These are phyloP conservation scores for Eremochloa ophiuroides DNA, from an alignment of 176 grass and related monocot species.

Conservation along the genomic window DNA sequence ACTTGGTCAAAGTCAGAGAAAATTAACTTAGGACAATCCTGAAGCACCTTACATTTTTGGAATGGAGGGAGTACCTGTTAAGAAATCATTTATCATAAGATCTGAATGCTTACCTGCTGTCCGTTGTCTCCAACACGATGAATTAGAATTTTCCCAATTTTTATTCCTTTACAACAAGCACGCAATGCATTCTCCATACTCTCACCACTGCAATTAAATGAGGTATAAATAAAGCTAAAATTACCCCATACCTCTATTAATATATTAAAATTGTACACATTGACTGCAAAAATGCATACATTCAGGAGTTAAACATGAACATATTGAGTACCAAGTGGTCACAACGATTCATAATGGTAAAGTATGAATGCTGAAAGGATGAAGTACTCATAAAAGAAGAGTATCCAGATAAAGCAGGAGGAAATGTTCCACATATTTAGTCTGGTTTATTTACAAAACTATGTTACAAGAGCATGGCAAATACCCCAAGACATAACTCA, in stretches of 20 bases:
- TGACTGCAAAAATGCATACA: background rate
- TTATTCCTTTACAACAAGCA: constrained; percentile 98
- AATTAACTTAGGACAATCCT: background rate
- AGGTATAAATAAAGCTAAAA: background rate
- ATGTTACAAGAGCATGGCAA: background rate
- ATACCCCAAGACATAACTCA: background rate
- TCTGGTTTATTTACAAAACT: background rate
- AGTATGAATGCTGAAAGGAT: background rate
- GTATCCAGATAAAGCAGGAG: background rate
- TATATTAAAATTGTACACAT: background rate
- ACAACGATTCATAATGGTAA: background rate
- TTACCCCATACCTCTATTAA: background rate
- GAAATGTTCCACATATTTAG: background rate
- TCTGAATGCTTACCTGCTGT: constrained; percentile 60
- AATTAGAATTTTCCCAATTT: constrained; percentile 99
- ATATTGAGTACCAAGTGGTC: background rate
- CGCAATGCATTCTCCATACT: constrained; percentile 98
- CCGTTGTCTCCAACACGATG: constrained; percentile 92
- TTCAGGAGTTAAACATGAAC: background rate
- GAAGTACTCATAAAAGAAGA: background rate
- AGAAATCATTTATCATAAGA: constrained; percentile 17
- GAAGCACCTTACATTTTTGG: background rate
- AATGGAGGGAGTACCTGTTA: background rate
- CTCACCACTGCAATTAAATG: constrained; percentile 69
- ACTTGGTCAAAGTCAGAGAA: background rate